phyloP scores from a whole-genome alignment of 1,284 basidiomycete genomes.

The Coniophora puteana region DNA sequence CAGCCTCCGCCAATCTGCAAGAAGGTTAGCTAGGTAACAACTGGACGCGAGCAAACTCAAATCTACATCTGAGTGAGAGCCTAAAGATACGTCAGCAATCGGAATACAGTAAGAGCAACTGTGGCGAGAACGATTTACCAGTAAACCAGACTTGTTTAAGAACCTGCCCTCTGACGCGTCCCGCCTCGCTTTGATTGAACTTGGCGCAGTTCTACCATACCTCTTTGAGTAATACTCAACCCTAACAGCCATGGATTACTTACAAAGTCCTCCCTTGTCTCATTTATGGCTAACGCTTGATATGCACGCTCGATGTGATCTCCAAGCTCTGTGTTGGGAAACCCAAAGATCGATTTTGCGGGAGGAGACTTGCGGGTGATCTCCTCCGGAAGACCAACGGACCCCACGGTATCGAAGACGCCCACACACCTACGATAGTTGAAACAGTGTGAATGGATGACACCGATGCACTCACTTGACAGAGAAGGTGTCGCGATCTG shows the following conservation, averaged over 20 bases:
- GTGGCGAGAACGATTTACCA: too few species aligned
- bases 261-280: constrained; percentile 63
- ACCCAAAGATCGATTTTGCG: constrained; percentile 55
- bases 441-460: neutral
- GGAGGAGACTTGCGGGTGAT: constrained; percentile 37
- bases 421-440: constrained; percentile 51
- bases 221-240: neutral
- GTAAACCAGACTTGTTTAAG: constrained; percentile 71
- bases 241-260: constrained; percentile 17
- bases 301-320: constrained; percentile 61
- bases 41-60: neutral
- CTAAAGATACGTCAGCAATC: constrained; percentile 24
- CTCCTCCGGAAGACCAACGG: constrained; percentile 64
- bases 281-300: constrained; percentile 66
- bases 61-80: constrained; percentile 59
- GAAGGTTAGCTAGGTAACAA: neutral
- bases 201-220: constrained; percentile 51
- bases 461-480: constrained; percentile 46
- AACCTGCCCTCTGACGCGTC: constrained; percentile 50
- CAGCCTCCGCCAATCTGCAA: constrained; percentile 68
- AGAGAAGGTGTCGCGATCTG: constrained; percentile 45
- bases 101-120: neutral
- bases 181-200: constrained; percentile 55
- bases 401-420: constrained; percentile 72
- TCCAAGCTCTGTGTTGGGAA: constrained; percentile 54